Evolutionary conservation across 1,284 basidiomycete species (phyloP), one percentile per base, ranked within the genome.

Genomic region (Blastosporella zonata): DNA sequence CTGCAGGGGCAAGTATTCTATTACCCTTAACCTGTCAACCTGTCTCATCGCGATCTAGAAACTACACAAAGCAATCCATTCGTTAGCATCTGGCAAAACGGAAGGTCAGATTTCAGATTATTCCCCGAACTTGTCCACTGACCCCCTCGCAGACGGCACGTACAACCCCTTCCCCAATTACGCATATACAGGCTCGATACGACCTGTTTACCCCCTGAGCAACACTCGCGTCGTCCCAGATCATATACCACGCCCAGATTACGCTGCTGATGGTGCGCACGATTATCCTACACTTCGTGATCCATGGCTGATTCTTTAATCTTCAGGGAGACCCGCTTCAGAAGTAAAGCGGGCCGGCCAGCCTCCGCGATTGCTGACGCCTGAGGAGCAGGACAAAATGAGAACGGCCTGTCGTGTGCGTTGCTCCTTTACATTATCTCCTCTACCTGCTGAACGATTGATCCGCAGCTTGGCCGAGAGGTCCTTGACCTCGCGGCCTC

Each of bases 401-500:
- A 77, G 86, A 49, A 79, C 68, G 1, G 86, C 79, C 2, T 91
- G 87, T 66, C 74, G 72, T 65, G 91, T 93, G 63, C 57, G 86
- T 73, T 31, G 12, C 22, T 31, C 27, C 7, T 23, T 39, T 6
- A 8, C 36, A 21, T 20, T 23, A 10, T 18, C 20, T 2, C 12
- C 20, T 13, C 21, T 6, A 15, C 20, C 12, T 10, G 9, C n/a
- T 25, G 38, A 52, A 49, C 47, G 2, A 23, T 12, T 41, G 27
- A 43, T 49, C 25, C 56, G 36, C 59, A 98, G 93, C 77, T 97
- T 54, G 82, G 81, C 8, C 77, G 97, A 53, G 93, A 99, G 73
- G 87, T 99, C 8, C 79, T 99, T 17, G 94, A 98, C 67, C 78
- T 92, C 51, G 87, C 90, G 13, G 96, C 93, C 0, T 81, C 93